Base-by-base conservation (phyloP, 129 eudicot genomes). In the Chrysanthemum seticuspe region DNA sequence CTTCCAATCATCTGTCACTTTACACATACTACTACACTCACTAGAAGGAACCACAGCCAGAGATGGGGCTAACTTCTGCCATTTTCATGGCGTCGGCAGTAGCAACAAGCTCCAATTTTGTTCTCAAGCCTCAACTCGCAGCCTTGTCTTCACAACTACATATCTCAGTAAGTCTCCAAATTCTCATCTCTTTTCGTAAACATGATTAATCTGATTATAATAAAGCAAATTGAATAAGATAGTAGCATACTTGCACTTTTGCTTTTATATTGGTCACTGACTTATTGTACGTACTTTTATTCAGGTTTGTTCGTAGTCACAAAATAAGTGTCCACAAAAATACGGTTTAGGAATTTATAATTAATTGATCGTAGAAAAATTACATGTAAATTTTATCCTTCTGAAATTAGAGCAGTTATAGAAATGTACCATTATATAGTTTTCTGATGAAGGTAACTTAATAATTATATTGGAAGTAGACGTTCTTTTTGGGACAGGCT, bases 41-140 rank as follows among this genome's bases (percentile, higher is more conserved):
- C 34, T 19, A 58, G 44, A 51, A 51, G 60, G 19, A 44, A 5
- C 72, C 51, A 71, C 5, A 62, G 45, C 45, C 45, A 40, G 9
- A 58, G n/a, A 77, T 77, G 81, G 71, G 58, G 48, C 60, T 72
- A 31, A 56, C 78, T 53, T 72, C 82, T 9, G 74, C 78, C 68
- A 65, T 65, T 31, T 72, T 73, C 74, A 72, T 67, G 62, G 68
- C 78, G 56, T 78, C 82, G 14, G 45, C 82, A 44, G 52, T 67
- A 67, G 62, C 73, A 55, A 57, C 77, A 55, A 55, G 11, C 82
- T 78, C 78, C 69, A 78, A 3, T 0, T 45, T 47, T 48, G 73
- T 55, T 71, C 54, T 71, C 67, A 47, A 3, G 29, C 36, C 82
- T 27, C 67, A 65, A 16, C 14, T 52, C 62, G 34, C 72, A 23